Evolutionary conservation across 345 rosid genomes (phyloP).

Genomic region (Dipteronia sinensis): DNA sequence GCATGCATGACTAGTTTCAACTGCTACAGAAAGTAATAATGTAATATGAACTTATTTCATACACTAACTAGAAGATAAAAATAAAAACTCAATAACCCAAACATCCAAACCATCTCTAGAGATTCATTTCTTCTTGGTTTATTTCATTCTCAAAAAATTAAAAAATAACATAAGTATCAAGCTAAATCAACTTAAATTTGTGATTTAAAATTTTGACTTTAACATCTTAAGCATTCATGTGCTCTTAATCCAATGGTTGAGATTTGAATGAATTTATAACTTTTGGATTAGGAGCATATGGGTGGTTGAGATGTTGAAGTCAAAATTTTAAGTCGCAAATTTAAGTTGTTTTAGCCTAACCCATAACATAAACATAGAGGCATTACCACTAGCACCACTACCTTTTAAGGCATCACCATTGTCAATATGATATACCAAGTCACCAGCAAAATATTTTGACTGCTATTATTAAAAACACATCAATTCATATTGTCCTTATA

Average conservation of each 20-base stretch:
- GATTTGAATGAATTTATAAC: too few relatives aligned
- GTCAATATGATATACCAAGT: background rate
- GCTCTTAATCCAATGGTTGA: too few relatives aligned
- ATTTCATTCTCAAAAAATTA: background rate
- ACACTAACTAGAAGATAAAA: background rate
- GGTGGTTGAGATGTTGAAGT: too few relatives aligned
- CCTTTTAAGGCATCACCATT: background rate
- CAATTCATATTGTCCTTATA: background rate
- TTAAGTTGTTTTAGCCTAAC: too few relatives aligned
- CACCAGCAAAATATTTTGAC: background rate
- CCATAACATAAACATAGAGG: background rate
- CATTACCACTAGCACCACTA: background rate
- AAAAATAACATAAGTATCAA: background rate
- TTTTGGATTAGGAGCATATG: too few relatives aligned
- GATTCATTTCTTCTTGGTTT: background rate
- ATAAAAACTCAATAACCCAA: background rate
- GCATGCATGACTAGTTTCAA: background rate
- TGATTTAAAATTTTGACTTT: too few relatives aligned
- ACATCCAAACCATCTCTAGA: background rate
- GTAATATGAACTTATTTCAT: background rate
- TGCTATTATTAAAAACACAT: background rate
- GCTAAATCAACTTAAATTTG: too few relatives aligned
- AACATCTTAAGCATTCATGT: too few relatives aligned
- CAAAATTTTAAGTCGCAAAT: too few relatives aligned
- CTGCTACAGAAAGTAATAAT: background rate